A percentile compares a stretch with the other conserved stretches of the same genome.
phyloP scores from a whole-genome alignment of 176 grass and related monocot genomes.

The Eragrostis curvula region DNA sequence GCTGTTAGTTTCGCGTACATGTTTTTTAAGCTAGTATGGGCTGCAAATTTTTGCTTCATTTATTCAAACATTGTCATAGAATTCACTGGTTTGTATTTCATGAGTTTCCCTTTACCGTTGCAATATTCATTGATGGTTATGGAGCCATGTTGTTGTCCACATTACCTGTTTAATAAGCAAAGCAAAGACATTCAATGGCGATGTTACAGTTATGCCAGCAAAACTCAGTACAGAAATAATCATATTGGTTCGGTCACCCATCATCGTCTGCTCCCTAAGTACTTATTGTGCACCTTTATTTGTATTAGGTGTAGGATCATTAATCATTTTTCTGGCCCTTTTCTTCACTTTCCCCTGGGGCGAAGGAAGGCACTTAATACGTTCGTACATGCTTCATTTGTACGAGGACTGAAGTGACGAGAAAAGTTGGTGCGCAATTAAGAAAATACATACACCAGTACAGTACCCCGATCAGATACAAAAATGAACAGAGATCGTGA shows the following conservation, averaged over 20 bases:
- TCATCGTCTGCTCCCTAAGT: neutral
- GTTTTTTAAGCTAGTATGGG: too few relatives aligned
- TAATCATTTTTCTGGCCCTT: neutral
- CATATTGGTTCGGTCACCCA: conserved; percentile 8
- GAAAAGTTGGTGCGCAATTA: neutral
- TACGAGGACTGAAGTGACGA: neutral
- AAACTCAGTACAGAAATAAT: neutral
- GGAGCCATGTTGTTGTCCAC: neutral
- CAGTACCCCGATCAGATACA: neutral
- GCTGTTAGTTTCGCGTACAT: too few relatives aligned
- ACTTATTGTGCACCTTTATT: neutral
- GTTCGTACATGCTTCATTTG: neutral
- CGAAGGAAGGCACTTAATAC: conserved; percentile 22
- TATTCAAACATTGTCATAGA: neutral
- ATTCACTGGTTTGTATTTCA: neutral
- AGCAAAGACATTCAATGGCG: conserved; percentile 31
- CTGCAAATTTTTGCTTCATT: too few relatives aligned
- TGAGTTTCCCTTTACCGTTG: too few relatives aligned
- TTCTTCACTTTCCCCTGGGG: conserved; percentile 7
- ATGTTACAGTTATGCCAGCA: neutral
- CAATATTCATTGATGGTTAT: too few relatives aligned
- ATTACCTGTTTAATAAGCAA: conserved; percentile 28
- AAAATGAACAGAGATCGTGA: neutral
- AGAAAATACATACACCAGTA: neutral
- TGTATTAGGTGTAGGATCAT: neutral